Evolutionary conservation across 352 stramenopile genomes (phyloP).

Genomic region (Pythium coloratum): DNA sequence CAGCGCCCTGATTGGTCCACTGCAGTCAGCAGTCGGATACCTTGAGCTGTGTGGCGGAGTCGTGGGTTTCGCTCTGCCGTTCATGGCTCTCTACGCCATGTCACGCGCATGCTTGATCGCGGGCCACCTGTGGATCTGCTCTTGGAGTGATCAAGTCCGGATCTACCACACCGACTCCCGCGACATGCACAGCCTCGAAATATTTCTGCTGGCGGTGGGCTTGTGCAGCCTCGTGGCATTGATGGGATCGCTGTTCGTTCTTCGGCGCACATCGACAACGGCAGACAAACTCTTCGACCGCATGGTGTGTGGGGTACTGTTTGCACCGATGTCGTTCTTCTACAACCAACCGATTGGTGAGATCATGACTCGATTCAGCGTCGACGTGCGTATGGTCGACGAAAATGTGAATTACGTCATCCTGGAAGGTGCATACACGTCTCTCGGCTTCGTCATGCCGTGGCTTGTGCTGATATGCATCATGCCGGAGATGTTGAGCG

Average conservation of each 20-base stretch:
- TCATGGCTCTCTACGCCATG: too few relatives aligned
- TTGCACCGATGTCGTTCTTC: constrained; percentile 39
- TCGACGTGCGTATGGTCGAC: constrained; percentile 20
- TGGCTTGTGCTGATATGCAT: constrained; percentile 19
- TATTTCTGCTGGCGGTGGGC: too few relatives aligned
- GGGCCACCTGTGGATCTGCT: constrained; percentile 27
- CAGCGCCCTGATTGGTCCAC: too few relatives aligned
- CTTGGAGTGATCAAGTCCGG: constrained; percentile 26
- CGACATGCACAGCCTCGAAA: too few relatives aligned
- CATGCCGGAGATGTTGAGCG: constrained; percentile 56
- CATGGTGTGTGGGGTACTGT: constrained; percentile 21
- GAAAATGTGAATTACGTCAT: too few relatives aligned
- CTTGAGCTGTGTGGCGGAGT: neutral
- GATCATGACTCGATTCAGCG: constrained; percentile 45
- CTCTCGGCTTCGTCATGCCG: constrained; percentile 26
- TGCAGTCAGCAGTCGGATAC: too few relatives aligned
- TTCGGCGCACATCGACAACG: constrained; percentile 14
- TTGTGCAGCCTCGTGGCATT: too few relatives aligned
- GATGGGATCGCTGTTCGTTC: too few relatives aligned
- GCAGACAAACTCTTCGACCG: constrained; percentile 11
- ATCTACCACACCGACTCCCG: too few relatives aligned
- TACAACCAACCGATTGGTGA: constrained; percentile 32
- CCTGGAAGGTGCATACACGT: constrained; percentile 4
- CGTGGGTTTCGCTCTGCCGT: neutral
- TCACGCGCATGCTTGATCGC: neutral